Base-by-base conservation (phyloP, 2,329 filamentous ascomycete species). In the Xylariaceae sp. region DNA sequence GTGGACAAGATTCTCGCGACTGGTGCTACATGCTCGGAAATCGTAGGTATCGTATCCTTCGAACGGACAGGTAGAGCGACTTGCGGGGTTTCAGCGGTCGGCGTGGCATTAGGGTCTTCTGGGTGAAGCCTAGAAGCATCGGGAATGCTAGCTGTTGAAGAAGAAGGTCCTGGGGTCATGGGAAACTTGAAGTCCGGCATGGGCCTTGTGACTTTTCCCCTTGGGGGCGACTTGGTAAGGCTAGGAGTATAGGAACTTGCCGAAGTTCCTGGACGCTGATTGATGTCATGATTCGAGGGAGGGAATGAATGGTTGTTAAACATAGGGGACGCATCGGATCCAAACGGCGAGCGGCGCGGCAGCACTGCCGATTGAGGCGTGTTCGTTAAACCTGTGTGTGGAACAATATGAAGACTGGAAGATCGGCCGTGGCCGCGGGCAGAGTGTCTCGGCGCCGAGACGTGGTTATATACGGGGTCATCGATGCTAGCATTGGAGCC, bases 321-420 rank as follows among this genome's bases (percentile, higher is more conserved):
- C 2, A 83, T 71, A 3, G 82, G 82, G 2, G 82, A 79, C 13
- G 70, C 70, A 56, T 78, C 76, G 2, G 72, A 77, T 55, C 74
- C 76, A 37, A 76, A 76, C 13, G 78, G 74, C 6, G 62, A 55
- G 61, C 79, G 76, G 49, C 77, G 75, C 3, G 78, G 63, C n/a
- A 72, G 66, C 64, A 69, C 63, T 67, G 75, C 75, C 34, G 75
- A 77, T 34, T 75, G 73, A 61, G 74, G 77, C 53, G 74, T 78
- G 67, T 72, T 82, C 74, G 75, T 68, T 70, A 74, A 64, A 69
- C 67, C 65, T n/a, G 70, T 63, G 62, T 79, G 79, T 51, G 85
- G 78, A 63, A 84, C 72, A 65, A 93, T 88, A 72, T 96, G 92
- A 61, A 96, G 76, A 76, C 92, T 96, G 23, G 90, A 85, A 44